Base-by-base conservation (phyloP, 371 early-diverging fungal species). In the Nematocida major region DNA sequence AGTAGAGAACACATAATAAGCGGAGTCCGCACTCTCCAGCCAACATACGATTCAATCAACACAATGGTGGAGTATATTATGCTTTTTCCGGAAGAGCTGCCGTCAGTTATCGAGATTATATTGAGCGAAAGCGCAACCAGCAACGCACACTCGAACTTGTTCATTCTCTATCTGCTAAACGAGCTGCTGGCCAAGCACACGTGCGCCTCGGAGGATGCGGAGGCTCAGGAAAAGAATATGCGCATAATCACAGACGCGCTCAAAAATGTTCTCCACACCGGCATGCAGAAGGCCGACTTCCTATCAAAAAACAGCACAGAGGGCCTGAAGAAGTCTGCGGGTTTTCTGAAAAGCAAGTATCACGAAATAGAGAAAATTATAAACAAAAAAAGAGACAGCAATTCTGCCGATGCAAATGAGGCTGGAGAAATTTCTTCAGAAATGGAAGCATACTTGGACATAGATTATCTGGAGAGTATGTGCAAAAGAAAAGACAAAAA, bases 31-130 rank as follows among this genome's bases (percentile, higher is more conserved):
- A 48, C 11, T 11, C n/a, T 73, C 3, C 42, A 73, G 76, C 76
- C 76, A 24, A 73, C 76, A 13, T 73, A 73, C 30, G 76, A 73
- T 11, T 62, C 63, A 5, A 34, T 73, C 26, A 59, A 53, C 39
- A 43, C 18, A 4, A 22, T 73, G 9, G 15, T 47, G n/a, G 76
- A 73, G 50, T 73, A 73, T 43, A 61, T 73, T 39, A 3, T 63
- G 4, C 24, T 73, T 34, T 73, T 73, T 65, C 5, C 2, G 2
- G 24, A 22, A 0, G 65, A 65, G 26, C 15, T 34, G 38, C 51
- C 61, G 0, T 13, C 1, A 7, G 54, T 73, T 38, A 13, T 50
- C 9, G 49, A 59, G 4, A n/a, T 73, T 1, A 26, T 73, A n/a
- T 4, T 42, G 18, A 38, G 49, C 28, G 76, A 73, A 39, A n/a